A percentile compares a stretch with the other conserved stretches of the same genome.
These are phyloP conservation scores for Sicyos edulis DNA, from an alignment of 306 rosid species.

Conservation along the genomic window DNA sequence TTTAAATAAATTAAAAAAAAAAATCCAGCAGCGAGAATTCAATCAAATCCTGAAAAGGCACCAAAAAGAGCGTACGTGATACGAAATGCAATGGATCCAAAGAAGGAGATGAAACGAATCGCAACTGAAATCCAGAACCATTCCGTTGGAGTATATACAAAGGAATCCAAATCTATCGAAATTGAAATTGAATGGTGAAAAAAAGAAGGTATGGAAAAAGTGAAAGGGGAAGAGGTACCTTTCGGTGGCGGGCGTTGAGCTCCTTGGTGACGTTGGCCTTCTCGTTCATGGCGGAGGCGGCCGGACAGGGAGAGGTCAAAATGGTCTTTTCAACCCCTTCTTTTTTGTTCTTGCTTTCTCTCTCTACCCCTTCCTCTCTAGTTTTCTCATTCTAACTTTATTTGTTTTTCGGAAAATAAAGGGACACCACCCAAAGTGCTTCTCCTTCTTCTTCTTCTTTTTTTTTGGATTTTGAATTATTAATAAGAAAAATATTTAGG, in stretches of 20 bases:
- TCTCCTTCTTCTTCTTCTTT: no score
- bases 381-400: background rate
- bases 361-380: background rate
- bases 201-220: background rate
- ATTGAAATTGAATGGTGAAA: background rate
- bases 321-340: slow-evolving; percentile 34
- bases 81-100: slow-evolving; percentile 8
- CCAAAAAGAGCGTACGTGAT: background rate
- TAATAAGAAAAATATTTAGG: no score
- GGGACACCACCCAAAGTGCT: background rate
- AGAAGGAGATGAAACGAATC: slow-evolving; percentile 33
- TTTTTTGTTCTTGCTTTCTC: background rate
- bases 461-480: no score
- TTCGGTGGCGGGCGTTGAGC: slow-evolving; percentile 94
- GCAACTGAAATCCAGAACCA: slow-evolving; percentile 12
- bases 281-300: slow-evolving; percentile 63
- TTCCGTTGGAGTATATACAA: slow-evolving; percentile 14
- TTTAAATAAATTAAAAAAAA: background rate
- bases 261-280: slow-evolving; percentile 95
- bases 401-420: background rate
- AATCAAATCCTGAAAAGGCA: background rate
- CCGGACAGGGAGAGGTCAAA: slow-evolving; percentile 43
- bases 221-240: slow-evolving; percentile 36
- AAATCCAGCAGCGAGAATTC: background rate
- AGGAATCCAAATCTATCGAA: slow-evolving; percentile 5